Percentiles rank a stretch among this genome's conserved stretches.
These are phyloP conservation scores for Zygoascus biomembranicola DNA, from an alignment of 805 yeast species.

Conservation along the genomic window DNA sequence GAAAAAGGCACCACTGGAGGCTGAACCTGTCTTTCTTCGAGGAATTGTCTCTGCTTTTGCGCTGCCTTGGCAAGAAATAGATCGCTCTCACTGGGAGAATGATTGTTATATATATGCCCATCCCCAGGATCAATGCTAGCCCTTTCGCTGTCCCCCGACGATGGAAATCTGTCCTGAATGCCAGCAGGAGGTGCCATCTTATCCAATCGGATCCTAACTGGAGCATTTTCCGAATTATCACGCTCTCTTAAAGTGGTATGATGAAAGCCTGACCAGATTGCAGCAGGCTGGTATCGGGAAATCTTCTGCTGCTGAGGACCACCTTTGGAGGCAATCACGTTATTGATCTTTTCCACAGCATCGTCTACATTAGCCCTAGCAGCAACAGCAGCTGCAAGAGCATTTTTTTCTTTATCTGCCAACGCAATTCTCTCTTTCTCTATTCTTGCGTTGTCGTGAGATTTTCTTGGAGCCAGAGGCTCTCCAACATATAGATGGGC, in stretches of 20 bases:
- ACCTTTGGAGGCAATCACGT: slow-evolving; percentile 1
- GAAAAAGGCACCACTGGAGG: not conserved
- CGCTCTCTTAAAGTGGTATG: not conserved
- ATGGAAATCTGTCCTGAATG: not conserved
- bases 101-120: not conserved
- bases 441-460: not conserved
- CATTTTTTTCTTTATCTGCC: slow-evolving; percentile 3
- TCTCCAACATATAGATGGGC: not conserved
- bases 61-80: not conserved
- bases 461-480: not conserved
- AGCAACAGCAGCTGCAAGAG: slow-evolving; percentile 17
- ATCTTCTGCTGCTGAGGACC: not conserved
- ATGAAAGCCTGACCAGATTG: slow-evolving; percentile 9
- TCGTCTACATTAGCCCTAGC: slow-evolving; percentile 13
- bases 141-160: not conserved
- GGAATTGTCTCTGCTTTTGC: not conserved
- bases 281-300: slow-evolving; percentile 10
- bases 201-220: not conserved
- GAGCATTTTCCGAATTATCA: not conserved
- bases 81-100: not conserved
- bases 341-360: slow-evolving; percentile 13
- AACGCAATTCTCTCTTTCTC: not conserved
- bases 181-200: not conserved
- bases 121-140: not conserved
- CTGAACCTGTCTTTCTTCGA: not conserved